These are phyloP conservation scores for Nemania sp. DNA, from an alignment of 2,329 filamentous ascomycete species.

Conservation along the genomic window DNA sequence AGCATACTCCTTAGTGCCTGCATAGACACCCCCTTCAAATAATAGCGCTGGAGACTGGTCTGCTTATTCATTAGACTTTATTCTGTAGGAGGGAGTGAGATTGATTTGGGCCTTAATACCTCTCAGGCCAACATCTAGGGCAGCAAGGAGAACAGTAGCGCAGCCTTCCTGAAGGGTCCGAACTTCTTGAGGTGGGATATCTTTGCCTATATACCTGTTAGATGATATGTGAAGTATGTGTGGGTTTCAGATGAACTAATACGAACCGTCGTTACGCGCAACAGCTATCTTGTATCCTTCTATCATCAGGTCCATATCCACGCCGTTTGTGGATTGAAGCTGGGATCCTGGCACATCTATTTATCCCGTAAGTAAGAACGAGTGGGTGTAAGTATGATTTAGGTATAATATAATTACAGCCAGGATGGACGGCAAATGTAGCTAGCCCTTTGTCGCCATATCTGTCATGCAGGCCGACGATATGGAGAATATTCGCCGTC, in stretches of 20 bases:
- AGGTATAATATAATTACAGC: constrained; percentile 31
- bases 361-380: neutral
- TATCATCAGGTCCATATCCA: constrained; percentile 27
- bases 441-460: constrained; percentile 27
- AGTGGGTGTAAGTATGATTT: neutral
- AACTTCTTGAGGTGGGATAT: constrained; percentile 5
- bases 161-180: constrained; percentile 25
- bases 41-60: constrained; percentile 18
- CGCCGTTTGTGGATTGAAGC: constrained; percentile 11
- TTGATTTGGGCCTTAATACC: neutral
- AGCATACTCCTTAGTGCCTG: constrained; percentile 19
- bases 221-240: neutral
- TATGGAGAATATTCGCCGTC: constrained; percentile 52
- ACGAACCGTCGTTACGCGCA: constrained; percentile 15
- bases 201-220: constrained; percentile 19
- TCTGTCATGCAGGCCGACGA: constrained; percentile 37
- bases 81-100: too few species aligned
- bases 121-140: constrained; percentile 20
- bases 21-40: constrained; percentile 12
- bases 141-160: constrained; percentile 21
- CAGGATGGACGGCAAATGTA: constrained; percentile 53
- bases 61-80: neutral
- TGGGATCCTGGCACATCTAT: constrained; percentile 21
- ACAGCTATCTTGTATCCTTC: constrained; percentile 24
- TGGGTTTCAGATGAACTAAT: neutral